Conservation (phyloP, 169 alveolate genomes). For the Cystoisospora suis region DNA sequence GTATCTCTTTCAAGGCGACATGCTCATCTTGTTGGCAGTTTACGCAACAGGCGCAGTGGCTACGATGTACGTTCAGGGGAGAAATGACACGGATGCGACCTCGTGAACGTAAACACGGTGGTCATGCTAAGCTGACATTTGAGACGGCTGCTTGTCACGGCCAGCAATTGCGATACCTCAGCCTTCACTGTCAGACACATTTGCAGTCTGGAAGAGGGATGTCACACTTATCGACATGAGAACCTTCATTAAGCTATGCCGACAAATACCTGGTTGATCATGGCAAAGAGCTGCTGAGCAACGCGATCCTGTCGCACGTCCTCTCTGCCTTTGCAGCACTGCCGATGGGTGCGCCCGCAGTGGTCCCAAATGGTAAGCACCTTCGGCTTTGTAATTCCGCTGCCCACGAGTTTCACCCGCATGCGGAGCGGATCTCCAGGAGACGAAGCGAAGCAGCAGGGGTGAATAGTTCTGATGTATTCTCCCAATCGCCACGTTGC, state of each 20-base stretch:
- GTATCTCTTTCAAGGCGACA: too few species aligned
- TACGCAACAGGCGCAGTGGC: too few species aligned
- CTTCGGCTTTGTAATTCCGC: conserved; percentile 44
- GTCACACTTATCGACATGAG: background rate
- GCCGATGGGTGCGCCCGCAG: conserved; percentile 41
- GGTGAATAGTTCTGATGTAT: background rate
- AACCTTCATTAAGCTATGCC: background rate
- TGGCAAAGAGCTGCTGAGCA: conserved; percentile 67
- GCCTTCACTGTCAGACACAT: too few species aligned
- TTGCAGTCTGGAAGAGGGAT: background rate
- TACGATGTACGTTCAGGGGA: too few species aligned
- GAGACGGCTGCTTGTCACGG: too few species aligned
- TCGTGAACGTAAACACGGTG: too few species aligned
- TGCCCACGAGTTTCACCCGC: conserved; percentile 10
- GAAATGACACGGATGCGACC: too few species aligned
- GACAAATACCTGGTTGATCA: conserved; percentile 61
- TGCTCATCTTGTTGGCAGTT: too few species aligned
- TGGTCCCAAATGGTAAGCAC: conserved; percentile 21
- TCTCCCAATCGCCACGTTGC: too few species aligned
- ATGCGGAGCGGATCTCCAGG: conserved; percentile 6
- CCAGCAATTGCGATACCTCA: too few species aligned
- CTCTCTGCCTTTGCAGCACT: conserved; percentile 58
- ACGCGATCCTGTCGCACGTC: conserved; percentile 66
- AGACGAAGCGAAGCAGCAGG: background rate
- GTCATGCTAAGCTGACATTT: too few species aligned